These are phyloP conservation scores for Curvularia lunata DNA, from an alignment of 2,329 filamentous ascomycete species.

Conservation along the genomic window DNA sequence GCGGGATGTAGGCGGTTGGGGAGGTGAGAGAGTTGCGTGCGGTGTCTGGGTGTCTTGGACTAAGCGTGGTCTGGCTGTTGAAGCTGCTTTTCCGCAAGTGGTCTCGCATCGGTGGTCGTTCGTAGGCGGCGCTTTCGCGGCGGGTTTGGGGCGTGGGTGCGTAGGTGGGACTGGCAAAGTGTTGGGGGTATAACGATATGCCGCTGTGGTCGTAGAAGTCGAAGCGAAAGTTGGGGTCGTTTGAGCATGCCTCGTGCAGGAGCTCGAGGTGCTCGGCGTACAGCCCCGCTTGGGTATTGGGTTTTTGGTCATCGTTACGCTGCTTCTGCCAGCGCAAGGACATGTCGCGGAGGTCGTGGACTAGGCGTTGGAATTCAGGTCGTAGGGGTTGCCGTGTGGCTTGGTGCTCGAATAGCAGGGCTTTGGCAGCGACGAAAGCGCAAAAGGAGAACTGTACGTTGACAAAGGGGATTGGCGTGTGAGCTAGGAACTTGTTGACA, in stretches of 20 bases:
- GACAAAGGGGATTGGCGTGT: slow-evolving; percentile 41
- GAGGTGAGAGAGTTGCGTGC: slow-evolving; percentile 8
- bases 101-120: not conserved
- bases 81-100: slow-evolving; percentile 26
- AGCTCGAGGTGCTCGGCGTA: slow-evolving; percentile 38
- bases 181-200: slow-evolving; percentile 23
- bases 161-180: slow-evolving; percentile 26
- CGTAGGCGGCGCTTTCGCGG: slow-evolving; percentile 13
- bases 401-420: slow-evolving; percentile 39
- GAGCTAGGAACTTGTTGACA: slow-evolving; percentile 40
- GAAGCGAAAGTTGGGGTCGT: slow-evolving; percentile 31
- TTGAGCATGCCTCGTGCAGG: slow-evolving; percentile 28
- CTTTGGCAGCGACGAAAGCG: slow-evolving; percentile 42
- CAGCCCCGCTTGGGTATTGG: slow-evolving; percentile 32
- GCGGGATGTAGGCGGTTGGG: slow-evolving; percentile 12
- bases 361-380: slow-evolving; percentile 35
- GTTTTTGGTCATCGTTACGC: not conserved
- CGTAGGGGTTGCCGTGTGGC: slow-evolving; percentile 23
- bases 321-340: slow-evolving; percentile 33
- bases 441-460: slow-evolving; percentile 46
- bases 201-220: slow-evolving; percentile 44
- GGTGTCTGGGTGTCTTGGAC: slow-evolving; percentile 15
- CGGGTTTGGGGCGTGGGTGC: slow-evolving; percentile 25
- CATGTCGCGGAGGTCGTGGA: slow-evolving; percentile 38
- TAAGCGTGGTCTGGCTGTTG: slow-evolving; percentile 21